Base-by-base conservation (phyloP, 2,329 filamentous ascomycete species). In the Coniochaeta hoffmannii region DNA sequence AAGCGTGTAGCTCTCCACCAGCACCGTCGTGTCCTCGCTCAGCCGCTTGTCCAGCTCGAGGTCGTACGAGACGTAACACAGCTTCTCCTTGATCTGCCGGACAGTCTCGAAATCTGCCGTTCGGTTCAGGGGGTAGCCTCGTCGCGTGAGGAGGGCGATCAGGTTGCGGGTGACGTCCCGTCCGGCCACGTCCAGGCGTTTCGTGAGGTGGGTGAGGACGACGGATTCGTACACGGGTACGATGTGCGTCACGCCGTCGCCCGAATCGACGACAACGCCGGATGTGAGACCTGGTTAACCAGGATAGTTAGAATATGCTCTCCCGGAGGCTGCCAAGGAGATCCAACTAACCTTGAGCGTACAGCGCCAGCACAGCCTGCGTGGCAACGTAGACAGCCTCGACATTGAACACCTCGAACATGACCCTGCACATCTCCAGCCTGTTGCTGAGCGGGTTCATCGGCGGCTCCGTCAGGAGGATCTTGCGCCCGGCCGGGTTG, bases 51-150 rank as follows among this genome's bases (percentile, higher is more conserved):
- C 94, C 55, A 99, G 80, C 73, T 96, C 91, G 56, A 99, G 83
- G 71, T 99, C 94, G 78, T 97, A 99, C 12, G 92, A 97, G 56
- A 99, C 93, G 71, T 99, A 99, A 81, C 94, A 97, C 53, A 99
- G 88, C 81, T 99, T 99, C 80, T 99, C 94, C 78, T 99, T 99
- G 78, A 99, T 97, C 73, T 97, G 93, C 59, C 94, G 89, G 56
- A 99, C 94, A 4, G 94, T 99, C 75, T 99, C 94, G 72, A 99
- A 99, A 72, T 99, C 94, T 69, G 94, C 94, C 12, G 94, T 99
- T 71, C 94, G 86, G 83, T 99, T 99, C 60, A 99, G 85, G 34
- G 94, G 91, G 72, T 99, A 99, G 46, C 94, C 94, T 63, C 94
- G 86, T 67, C 94, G 90, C 56, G 96, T 83, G 19, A 99, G 86